A percentile compares a stretch with the other conserved stretches of the same genome.
phyloP scores from a whole-genome alignment of 345 rosid genomes.

The Brassica nigra region DNA sequence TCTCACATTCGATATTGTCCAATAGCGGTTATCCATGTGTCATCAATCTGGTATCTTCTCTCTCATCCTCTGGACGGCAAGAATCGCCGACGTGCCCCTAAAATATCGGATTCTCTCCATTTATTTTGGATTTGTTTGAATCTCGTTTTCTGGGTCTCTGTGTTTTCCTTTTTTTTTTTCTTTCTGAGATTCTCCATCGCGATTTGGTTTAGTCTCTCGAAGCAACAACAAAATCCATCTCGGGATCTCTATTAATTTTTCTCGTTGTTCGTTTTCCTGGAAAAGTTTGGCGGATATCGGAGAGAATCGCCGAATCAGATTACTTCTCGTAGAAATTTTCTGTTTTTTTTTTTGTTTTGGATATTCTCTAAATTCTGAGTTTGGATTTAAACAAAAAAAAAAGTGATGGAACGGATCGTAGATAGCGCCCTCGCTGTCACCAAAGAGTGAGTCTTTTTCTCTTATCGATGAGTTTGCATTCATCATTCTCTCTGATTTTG shows the following conservation, averaged over 20 bases:
- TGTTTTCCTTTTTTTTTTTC: neutral
- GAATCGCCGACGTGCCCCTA: conserved; percentile 47
- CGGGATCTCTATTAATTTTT: neutral
- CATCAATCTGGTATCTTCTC: neutral
- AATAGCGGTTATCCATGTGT: conserved; percentile 23
- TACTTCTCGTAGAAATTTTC: neutral
- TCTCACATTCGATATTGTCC: neutral
- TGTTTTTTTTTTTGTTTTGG: neutral
- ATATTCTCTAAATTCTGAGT: neutral
- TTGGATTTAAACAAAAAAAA: neutral
- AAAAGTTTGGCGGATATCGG: neutral
- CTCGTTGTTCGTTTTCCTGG: conserved; percentile 28
- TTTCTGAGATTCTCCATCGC: neutral
- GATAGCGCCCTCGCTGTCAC: conserved; percentile 84
- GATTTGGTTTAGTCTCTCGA: conserved; percentile 13
- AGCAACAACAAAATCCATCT: neutral
- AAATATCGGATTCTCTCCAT: conserved; percentile 25
- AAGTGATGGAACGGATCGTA: conserved; percentile 72
- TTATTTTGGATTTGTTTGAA: neutral
- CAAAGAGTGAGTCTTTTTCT: conserved; percentile 75
- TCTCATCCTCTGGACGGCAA: conserved; percentile 42
- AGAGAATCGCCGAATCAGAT: conserved; percentile 1
- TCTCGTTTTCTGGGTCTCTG: conserved; percentile 32
- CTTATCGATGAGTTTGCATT: conserved; percentile 14
- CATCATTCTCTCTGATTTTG: neutral